Base-by-base conservation (phyloP, 202 grass and related monocot species). In the Brachypodium distachyon region DNA sequence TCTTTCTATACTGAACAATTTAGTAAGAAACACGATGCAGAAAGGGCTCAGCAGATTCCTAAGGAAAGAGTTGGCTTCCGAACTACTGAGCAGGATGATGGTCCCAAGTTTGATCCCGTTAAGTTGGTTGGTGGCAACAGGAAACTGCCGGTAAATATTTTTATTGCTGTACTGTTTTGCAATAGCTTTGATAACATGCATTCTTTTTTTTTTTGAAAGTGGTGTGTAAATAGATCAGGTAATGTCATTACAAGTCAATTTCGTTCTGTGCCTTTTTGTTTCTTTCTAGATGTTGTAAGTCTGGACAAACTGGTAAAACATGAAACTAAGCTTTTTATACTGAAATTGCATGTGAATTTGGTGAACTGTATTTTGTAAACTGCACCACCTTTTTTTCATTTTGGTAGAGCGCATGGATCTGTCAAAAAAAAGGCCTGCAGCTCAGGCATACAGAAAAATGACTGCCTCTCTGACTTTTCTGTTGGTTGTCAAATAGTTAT, bases 51-150 rank as follows among this genome's bases (percentile, higher is more conserved):
- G 34, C 58, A 76, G 46, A 56, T 26, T 72, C 73, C 74, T 11
- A 90, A 86, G 70, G 78, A 80, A 70, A 92, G 82, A 44, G 48
- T 74, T 61, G 63, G 76, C 66, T 53, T 85, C 28, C 55, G 12
- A 72, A 72, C 74, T 13, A 12, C 28, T 79, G 77, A 79, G 40
- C 52, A 80, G 36, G 84, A 64, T 72, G 58, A 78, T 78, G 83
- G 90, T 86, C 79, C 88, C 55, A 84, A 91, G 32, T 60, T 83
- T 81, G 91, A 94, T 83, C 86, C 84, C 88, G 61, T 85, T 74
- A 92, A 94, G 77, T 81, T 92, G 57, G 83, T 74, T 77, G 77
- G 82, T 25, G 77, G 81, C 39, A 92, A 87, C 75, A 90, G 78
- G 28, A 94, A 90, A 74, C 44, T 86, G 77, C 82, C 86, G 81